Evolutionary conservation across 2,329 filamentous ascomycete species (phyloP).

Genomic region (Pestalotiopsis sp.): DNA sequence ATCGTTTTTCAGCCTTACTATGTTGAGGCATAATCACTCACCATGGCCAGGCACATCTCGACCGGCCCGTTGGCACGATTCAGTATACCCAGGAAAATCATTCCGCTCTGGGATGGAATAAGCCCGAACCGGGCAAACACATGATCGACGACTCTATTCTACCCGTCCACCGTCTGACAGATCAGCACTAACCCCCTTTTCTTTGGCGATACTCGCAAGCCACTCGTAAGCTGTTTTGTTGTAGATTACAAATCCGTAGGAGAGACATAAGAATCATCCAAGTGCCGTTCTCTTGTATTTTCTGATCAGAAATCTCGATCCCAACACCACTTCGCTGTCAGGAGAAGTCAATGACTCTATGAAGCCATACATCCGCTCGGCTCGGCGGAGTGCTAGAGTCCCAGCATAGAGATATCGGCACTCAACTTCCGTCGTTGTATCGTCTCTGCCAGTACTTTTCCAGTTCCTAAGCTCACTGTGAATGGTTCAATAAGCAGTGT

Average conservation of each 20-base stretch:
- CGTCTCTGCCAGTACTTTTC: conserved; percentile 70
- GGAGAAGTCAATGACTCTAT: background rate
- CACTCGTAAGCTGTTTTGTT: background rate
- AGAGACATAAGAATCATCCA: background rate
- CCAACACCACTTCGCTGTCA: background rate
- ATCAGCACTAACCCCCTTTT: background rate
- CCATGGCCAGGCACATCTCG: background rate
- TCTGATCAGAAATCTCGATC: background rate
- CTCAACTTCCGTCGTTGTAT: conserved; percentile 58
- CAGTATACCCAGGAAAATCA: background rate
- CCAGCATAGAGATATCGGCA: conserved; percentile 58
- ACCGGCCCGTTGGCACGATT: background rate
- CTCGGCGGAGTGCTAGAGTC: conserved; percentile 18
- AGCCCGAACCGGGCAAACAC: background rate
- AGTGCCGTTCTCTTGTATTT: background rate
- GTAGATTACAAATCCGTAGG: background rate
- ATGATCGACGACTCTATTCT: background rate
- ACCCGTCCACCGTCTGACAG: background rate
- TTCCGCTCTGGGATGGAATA: background rate
- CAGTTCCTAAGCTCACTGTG: conserved; percentile 61
- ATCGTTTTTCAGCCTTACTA: background rate
- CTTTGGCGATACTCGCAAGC: background rate
- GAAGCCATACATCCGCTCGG: background rate
- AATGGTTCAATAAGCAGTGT: background rate
- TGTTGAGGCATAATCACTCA: background rate